Base-by-base conservation (phyloP, 73 alveolate genomes). In the Uronychia setigera region DNA sequence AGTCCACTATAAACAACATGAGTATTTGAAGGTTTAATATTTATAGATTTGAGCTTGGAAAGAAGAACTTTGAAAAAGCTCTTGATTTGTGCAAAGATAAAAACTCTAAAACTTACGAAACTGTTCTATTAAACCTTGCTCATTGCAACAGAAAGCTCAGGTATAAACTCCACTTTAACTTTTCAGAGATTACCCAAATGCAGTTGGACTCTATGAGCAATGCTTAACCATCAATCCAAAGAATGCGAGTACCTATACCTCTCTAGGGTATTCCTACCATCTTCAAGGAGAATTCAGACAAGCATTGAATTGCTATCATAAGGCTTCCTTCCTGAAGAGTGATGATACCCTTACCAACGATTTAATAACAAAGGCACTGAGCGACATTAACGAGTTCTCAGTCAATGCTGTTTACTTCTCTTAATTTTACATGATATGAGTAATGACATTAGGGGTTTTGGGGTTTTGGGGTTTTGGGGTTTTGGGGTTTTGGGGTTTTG, bases 271-370 rank as follows among this genome's bases (percentile, higher is more conserved):
- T 77, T 89, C 99, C 0, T 96, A 96, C 77, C 95, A 91, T 80
- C 89, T 92, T 67, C 88, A 89, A 59, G 97, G 95, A 82, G 94
- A 91, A 30, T 89, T 76, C 83, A 88, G 93, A 83, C 86, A 93
- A 77, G 98, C 99, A 26, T 87, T 98, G 77, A 97, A 94, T 80
- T 96, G 89, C 92, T 97, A 95, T 81, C 98, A 98, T 81, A 97
- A 97, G 88, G 99, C 99, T 28, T 82, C 91, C 82, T 98, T 96
- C 90, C 90, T 97, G 29, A 96, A 96, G 92, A 86, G 95, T 76
- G 98, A 98, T 82, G 98, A 98, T 81, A 81, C 95, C 77, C 91
- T 95, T 86, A 93, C 97, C 13, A 94, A 92, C 60, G 98, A 94
- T 59, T 87, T 98, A 97, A 93, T 98, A 57, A 87, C 92, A 87